Evolutionary conservation across 1,284 basidiomycete species (phyloP).

Genomic region (Coniferiporia sulphurascens): DNA sequence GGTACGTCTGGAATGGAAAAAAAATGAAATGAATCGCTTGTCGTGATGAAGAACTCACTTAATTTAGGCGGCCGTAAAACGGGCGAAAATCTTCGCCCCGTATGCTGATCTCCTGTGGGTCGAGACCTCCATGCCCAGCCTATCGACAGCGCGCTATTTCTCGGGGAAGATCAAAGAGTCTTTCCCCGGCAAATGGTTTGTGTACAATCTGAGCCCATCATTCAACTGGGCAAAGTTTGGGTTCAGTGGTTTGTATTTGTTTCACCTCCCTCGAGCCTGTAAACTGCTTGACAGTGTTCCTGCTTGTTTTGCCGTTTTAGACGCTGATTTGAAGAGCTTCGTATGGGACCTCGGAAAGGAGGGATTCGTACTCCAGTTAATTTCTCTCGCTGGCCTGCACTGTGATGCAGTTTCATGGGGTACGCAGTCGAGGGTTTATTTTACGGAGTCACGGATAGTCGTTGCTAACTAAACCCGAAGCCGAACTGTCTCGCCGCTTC

Average conservation of each 20-base stretch:
- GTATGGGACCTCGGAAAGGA: slow-evolving; percentile 91
- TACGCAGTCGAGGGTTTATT: slow-evolving; percentile 31
- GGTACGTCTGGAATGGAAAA: slow-evolving; percentile 27
- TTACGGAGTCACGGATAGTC: not conserved
- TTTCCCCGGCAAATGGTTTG: slow-evolving; percentile 82
- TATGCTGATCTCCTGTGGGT: slow-evolving; percentile 86
- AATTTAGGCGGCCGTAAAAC: slow-evolving; percentile 69
- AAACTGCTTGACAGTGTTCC: no score
- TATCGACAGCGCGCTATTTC: slow-evolving; percentile 77
- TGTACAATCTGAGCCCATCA: slow-evolving; percentile 92
- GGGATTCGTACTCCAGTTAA: slow-evolving; percentile 81
- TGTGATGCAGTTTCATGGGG: slow-evolving; percentile 79
- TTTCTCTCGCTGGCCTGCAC: slow-evolving; percentile 87
- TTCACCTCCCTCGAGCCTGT: not conserved
- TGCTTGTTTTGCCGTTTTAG: slow-evolving; percentile 27
- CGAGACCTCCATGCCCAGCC: slow-evolving; percentile 83
- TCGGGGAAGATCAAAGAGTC: slow-evolving; percentile 70
- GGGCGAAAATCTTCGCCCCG: slow-evolving; percentile 75
- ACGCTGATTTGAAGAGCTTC: slow-evolving; percentile 77
- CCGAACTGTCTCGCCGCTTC: slow-evolving; percentile 71
- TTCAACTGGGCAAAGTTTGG: slow-evolving; percentile 91
- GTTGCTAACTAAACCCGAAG: slow-evolving; percentile 32
- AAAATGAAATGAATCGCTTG: not conserved
- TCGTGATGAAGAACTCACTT: slow-evolving; percentile 4
- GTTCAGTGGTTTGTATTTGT: slow-evolving; percentile 51